Evolutionary conservation across 2,329 filamentous ascomycete species (phyloP).

Genomic region (Exophiala sp.): DNA sequence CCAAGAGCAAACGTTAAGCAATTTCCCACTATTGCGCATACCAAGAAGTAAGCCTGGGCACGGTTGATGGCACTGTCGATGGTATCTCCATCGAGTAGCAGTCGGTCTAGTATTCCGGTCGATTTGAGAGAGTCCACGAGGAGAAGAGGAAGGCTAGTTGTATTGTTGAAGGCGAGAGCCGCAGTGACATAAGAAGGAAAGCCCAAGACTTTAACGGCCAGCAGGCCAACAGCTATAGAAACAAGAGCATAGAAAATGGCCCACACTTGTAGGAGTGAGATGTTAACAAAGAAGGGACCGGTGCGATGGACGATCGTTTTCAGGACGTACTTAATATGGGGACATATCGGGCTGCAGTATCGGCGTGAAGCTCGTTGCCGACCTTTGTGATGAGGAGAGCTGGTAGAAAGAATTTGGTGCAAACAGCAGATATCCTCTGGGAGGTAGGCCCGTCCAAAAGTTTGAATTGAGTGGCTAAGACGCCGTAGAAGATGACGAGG

Average conservation of each 20-base stretch:
- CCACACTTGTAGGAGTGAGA: conserved; percentile 40
- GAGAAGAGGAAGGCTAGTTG: conserved; percentile 48
- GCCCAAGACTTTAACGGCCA: conserved; percentile 42
- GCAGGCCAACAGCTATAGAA: conserved; percentile 44
- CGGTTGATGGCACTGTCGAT: conserved; percentile 48
- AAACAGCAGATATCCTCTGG: conserved; percentile 48
- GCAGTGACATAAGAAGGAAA: conserved; percentile 50
- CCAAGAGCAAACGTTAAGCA: conserved; percentile 60
- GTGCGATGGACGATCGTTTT: no score
- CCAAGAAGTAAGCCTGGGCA: conserved; percentile 60
- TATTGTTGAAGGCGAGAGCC: conserved; percentile 53
- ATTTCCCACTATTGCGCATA: conserved; percentile 59
- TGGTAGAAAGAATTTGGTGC: conserved; percentile 49
- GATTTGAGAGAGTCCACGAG: conserved; percentile 49
- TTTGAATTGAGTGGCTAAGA: conserved; percentile 45
- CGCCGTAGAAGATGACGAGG: conserved; percentile 49
- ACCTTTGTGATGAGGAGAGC: conserved; percentile 50
- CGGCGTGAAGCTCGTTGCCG: conserved; percentile 45
- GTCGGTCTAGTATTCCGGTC: conserved; percentile 51
- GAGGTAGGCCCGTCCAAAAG: conserved; percentile 44
- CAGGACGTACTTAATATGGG: conserved; percentile 41
- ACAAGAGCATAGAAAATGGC: conserved; percentile 45
- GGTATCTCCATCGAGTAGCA: conserved; percentile 42
- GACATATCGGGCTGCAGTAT: conserved; percentile 45
- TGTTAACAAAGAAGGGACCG: neutral